Percentiles rank a stretch among this genome's conserved stretches.
Conservation (phyloP, 2,329 filamentous ascomycete genomes). For the Clonostachys chloroleuca region DNA sequence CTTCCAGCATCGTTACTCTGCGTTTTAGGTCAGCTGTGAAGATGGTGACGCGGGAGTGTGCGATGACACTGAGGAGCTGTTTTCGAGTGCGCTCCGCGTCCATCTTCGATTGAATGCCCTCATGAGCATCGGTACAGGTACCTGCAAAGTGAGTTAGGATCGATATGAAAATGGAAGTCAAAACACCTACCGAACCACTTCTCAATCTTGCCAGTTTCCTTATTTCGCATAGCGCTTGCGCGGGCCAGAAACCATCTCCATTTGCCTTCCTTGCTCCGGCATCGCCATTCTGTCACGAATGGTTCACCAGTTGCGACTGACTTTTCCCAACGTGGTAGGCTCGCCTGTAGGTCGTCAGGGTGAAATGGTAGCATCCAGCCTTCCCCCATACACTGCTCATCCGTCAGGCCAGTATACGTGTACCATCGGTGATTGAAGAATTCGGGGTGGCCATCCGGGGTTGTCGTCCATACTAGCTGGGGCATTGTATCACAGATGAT, state of each 20-base stretch:
- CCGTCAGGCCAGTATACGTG: conserved; percentile 66
- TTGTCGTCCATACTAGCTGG: conserved; percentile 71
- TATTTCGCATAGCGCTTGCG: conserved; percentile 63
- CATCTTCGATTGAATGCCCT: conserved; percentile 64
- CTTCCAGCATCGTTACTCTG: conserved; percentile 66
- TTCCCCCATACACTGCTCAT: conserved; percentile 56
- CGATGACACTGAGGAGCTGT: conserved; percentile 68
- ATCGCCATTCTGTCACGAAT: conserved; percentile 69
- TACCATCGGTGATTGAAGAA: conserved; percentile 80
- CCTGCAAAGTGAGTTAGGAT: conserved; percentile 17
- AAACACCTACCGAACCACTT: conserved; percentile 65
- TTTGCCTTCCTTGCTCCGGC: conserved; percentile 59
- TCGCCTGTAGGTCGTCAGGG: conserved; percentile 61
- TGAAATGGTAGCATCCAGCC: conserved; percentile 65
- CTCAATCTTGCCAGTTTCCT: conserved; percentile 61
- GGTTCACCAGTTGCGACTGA: conserved; percentile 63
- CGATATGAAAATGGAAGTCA: not conserved
- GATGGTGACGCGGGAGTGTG: conserved; percentile 70
- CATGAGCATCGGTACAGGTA: conserved; percentile 76
- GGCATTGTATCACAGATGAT: conserved; percentile 72
- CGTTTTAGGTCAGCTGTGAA: conserved; percentile 65
- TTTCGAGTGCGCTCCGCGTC: conserved; percentile 62
- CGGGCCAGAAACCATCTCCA: conserved; percentile 78
- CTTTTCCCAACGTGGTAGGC: conserved; percentile 52
- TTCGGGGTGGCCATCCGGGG: conserved; percentile 60